Evolutionary conservation across 768 basidiomycete genomes (phyloP).

Genomic region (Tephrocybe sp.): DNA sequence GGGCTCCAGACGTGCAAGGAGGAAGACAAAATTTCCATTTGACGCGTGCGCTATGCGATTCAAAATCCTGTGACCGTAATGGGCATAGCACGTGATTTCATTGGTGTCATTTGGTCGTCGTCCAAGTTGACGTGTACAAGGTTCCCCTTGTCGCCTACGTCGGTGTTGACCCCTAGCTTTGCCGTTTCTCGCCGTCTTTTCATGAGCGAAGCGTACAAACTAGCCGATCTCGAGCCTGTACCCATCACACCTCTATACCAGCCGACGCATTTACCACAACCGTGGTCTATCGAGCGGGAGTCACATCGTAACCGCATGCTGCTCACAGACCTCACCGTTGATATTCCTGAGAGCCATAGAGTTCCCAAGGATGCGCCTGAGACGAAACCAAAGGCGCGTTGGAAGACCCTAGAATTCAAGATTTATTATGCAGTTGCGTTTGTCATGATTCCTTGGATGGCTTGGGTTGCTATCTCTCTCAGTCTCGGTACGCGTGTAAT

Average conservation of each 20-base stretch:
- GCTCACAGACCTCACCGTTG: slow-evolving; percentile 48
- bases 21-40: no score
- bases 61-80: slow-evolving; percentile 1
- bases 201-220: slow-evolving; percentile 1
- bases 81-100: neutral
- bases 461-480: slow-evolving; percentile 68
- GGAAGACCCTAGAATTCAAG: slow-evolving; percentile 80
- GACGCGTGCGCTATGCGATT: no score
- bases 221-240: neutral
- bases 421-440: slow-evolving; percentile 64
- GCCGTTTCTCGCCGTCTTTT: neutral
- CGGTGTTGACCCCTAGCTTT: neutral
- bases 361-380: slow-evolving; percentile 32
- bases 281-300: slow-evolving; percentile 7
- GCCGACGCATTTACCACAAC: slow-evolving; percentile 4
- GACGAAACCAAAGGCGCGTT: slow-evolving; percentile 37
- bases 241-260: slow-evolving; percentile 2
- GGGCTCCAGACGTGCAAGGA: no score
- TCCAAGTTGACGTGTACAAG: neutral
- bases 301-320: slow-evolving; percentile 21
- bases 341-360: slow-evolving; percentile 43
- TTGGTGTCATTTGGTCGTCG: no score
- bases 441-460: slow-evolving; percentile 69
- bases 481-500: slow-evolving; percentile 61
- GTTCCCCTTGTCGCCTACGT: neutral